Percentiles rank a stretch among this genome's conserved stretches.
Conservation (phyloP, 2,329 filamentous ascomycete genomes). For the Ascochyta fabae region DNA sequence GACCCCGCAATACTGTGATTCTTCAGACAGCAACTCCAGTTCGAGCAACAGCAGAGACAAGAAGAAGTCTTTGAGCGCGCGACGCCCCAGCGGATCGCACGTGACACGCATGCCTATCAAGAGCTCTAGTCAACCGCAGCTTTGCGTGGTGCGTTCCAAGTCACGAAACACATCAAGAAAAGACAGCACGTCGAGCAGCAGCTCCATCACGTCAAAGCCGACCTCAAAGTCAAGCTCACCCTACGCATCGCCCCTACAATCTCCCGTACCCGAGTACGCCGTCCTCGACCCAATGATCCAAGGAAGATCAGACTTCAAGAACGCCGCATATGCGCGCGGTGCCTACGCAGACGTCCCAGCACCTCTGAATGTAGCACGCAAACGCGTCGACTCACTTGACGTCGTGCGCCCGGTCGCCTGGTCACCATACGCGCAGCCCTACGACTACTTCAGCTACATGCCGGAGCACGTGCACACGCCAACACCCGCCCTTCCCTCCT, state of each 20-base stretch:
- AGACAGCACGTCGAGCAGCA: constrained; percentile 32
- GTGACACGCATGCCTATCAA: constrained; percentile 43
- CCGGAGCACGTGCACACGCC: constrained; percentile 24
- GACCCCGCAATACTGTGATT: constrained; percentile 8
- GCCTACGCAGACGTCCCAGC: background rate
- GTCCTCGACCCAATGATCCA: constrained; percentile 30
- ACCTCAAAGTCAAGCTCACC: constrained; percentile 27
- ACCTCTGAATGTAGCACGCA: constrained; percentile 7
- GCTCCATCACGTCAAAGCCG: constrained; percentile 25
- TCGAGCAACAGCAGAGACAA: constrained; percentile 34
- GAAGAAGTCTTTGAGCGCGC: constrained; percentile 30
- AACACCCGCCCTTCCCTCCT: constrained; percentile 23
- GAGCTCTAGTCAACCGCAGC: constrained; percentile 42
- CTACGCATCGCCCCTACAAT: constrained; percentile 31
- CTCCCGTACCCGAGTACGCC: constrained; percentile 35
- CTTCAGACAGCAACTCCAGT: constrained; percentile 15
- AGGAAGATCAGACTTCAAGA: constrained; percentile 4
- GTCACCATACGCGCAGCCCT: constrained; percentile 15
- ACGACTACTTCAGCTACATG: constrained; percentile 19
- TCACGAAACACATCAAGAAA: constrained; percentile 21
- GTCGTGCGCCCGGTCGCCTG: constrained; percentile 15
- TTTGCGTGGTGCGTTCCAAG: constrained; percentile 47
- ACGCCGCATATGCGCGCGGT: background rate
- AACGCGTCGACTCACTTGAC: constrained; percentile 33
- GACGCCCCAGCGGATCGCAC: constrained; percentile 32